These are phyloP conservation scores for Eutrema yunnanense DNA, from an alignment of 345 rosid species.

Conservation along the genomic window DNA sequence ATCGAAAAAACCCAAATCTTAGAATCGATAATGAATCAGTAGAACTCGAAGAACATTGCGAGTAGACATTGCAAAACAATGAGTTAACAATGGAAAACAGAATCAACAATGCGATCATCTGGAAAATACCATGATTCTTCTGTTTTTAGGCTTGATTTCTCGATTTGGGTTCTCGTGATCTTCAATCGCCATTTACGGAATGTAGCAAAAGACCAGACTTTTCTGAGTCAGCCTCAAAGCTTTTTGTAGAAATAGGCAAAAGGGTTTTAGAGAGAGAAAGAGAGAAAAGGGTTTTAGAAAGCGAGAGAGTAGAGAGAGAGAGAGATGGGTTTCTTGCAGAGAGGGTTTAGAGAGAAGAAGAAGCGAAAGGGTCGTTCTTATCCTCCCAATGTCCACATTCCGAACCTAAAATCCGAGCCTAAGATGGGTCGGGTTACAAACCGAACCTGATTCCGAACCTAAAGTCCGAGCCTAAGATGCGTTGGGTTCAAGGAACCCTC, in stretches of 20 bases:
- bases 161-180: slow-evolving; percentile 58
- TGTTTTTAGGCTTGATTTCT: slow-evolving; percentile 60
- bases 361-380: slow-evolving; percentile 48
- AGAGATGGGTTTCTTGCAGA: slow-evolving; percentile 26
- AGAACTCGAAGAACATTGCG: not conserved
- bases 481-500: slow-evolving; percentile 60
- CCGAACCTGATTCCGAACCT: slow-evolving; percentile 1
- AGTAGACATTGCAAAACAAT: not conserved
- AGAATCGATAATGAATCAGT: not conserved
- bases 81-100: not conserved
- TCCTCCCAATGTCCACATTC: slow-evolving; percentile 35
- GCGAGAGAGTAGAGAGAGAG: slow-evolving; percentile 10
- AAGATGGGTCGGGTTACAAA: slow-evolving; percentile 15
- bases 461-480: slow-evolving; percentile 30
- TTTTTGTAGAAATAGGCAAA: not conserved
- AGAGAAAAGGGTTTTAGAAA: slow-evolving; percentile 20
- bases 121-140: slow-evolving; percentile 55
- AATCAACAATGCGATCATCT: not conserved
- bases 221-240: not conserved
- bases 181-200: slow-evolving; percentile 74
- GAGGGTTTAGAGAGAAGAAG: slow-evolving; percentile 21
- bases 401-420: not conserved
- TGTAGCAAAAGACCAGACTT: slow-evolving; percentile 10
- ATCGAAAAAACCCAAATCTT: slow-evolving; percentile 12
- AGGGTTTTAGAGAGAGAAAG: slow-evolving; percentile 15